These are phyloP conservation scores for Lichtheimia ornata DNA, from an alignment of 371 early-diverging fungal genomes.

Conservation along the genomic window DNA sequence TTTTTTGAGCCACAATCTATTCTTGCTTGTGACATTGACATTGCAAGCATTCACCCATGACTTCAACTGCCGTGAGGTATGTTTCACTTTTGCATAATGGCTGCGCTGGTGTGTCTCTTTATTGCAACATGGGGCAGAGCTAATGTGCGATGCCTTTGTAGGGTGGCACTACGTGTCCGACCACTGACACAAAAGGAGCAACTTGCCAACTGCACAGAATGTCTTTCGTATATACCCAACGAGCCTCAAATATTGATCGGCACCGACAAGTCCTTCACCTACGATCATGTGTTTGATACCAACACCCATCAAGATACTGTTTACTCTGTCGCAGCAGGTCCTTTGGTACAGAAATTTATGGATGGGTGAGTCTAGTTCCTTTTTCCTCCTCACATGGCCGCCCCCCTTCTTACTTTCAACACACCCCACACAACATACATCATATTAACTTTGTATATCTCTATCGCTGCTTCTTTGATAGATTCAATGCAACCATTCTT, in stretches of 20 bases:
- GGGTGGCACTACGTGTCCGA: slow-evolving; percentile 83
- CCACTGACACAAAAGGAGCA: slow-evolving; percentile 79
- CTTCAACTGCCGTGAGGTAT: slow-evolving; percentile 36
- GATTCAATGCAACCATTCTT: slow-evolving; percentile 27
- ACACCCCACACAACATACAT: no score
- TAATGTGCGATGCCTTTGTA: slow-evolving; percentile 4
- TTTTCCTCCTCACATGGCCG: slow-evolving; percentile 62
- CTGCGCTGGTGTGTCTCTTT: no score
- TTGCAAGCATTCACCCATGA: slow-evolving; percentile 3
- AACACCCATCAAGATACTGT: slow-evolving; percentile 68
- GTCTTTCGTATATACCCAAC: slow-evolving; percentile 65
- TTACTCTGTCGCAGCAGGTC: slow-evolving; percentile 67
- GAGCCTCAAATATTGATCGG: slow-evolving; percentile 67
- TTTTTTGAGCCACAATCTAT: neutral
- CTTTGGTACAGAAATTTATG: slow-evolving; percentile 79
- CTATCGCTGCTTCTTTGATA: slow-evolving; percentile 34
- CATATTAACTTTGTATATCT: neutral
- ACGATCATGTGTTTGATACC: slow-evolving; percentile 82
- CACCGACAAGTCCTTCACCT: slow-evolving; percentile 77
- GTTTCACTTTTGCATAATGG: neutral
- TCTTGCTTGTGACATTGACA: neutral
- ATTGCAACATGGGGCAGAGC: neutral
- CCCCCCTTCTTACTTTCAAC: no score
- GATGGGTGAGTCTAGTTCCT: slow-evolving; percentile 70
- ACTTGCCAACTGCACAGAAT: slow-evolving; percentile 67